Percentiles rank a stretch among this genome's conserved stretches.
These are phyloP conservation scores for Phytophthora tubulina DNA, from an alignment of 352 stramenopile species.

Conservation along the genomic window DNA sequence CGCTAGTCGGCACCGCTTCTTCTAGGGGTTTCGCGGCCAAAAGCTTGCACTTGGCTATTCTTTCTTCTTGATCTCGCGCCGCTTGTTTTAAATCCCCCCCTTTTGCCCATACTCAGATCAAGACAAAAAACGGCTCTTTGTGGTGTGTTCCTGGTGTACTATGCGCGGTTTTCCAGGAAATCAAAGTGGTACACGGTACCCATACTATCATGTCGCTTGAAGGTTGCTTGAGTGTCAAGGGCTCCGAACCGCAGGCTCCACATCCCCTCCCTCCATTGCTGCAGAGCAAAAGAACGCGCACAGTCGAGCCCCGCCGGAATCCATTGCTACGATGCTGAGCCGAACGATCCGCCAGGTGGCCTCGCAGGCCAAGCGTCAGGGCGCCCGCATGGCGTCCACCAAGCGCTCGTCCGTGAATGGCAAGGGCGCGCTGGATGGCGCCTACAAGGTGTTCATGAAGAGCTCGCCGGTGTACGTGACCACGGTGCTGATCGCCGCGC, in stretches of 20 bases:
- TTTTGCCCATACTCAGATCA: slow-evolving; percentile 33
- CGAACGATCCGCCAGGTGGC: slow-evolving; percentile 63
- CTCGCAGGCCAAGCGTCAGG: slow-evolving; percentile 49
- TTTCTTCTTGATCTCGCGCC: slow-evolving; percentile 44
- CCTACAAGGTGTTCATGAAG: slow-evolving; percentile 88
- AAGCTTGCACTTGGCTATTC: slow-evolving; percentile 36
- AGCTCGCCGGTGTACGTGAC: slow-evolving; percentile 85
- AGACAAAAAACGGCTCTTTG: slow-evolving; percentile 44
- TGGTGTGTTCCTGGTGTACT: slow-evolving; percentile 16
- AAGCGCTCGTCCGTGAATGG: slow-evolving; percentile 86
- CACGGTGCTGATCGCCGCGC: slow-evolving; percentile 72
- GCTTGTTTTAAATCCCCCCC: slow-evolving; percentile 36
- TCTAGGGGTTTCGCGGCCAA: slow-evolving; percentile 26
- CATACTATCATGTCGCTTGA: slow-evolving; percentile 16
- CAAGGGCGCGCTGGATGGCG: slow-evolving; percentile 64
- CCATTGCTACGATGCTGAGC: slow-evolving; percentile 51
- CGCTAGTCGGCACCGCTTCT: slow-evolving; percentile 19
- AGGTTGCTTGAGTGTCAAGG: slow-evolving; percentile 12
- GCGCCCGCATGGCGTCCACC: slow-evolving; percentile 58
- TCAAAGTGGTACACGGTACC: background rate
- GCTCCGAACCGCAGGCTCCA: slow-evolving; percentile 38
- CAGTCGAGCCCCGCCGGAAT: slow-evolving; percentile 21
- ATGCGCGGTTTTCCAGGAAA: background rate
- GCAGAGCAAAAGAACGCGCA: slow-evolving; percentile 37
- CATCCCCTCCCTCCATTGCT: slow-evolving; percentile 24